Evolutionary conservation across 495 filamentous ascomycete genomes (phyloP).

Genomic region (Aspergillus baeticus): DNA sequence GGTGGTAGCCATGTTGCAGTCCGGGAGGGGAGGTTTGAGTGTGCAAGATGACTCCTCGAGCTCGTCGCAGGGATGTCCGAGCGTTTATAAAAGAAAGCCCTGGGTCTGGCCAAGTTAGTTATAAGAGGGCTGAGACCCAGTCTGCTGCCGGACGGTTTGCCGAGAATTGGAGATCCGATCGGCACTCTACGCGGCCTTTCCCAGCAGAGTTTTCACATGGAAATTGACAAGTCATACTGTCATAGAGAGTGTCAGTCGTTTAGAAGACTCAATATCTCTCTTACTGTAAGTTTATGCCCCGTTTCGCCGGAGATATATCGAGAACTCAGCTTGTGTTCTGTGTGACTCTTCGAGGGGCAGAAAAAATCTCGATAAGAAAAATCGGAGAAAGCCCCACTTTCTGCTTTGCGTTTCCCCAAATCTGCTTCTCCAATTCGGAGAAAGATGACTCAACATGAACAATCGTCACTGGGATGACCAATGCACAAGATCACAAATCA

Average conservation of each 20-base stretch:
- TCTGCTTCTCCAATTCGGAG: not conserved
- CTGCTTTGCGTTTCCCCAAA: no score
- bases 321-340: not conserved
- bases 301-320: not conserved
- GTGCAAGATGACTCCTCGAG: not conserved
- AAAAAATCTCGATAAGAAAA: slow-evolving; percentile 4
- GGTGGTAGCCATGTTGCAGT: no score
- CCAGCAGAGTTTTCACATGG: not conserved
- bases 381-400: not conserved
- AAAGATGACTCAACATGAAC: not conserved
- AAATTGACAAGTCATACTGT: no score
- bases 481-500: no score
- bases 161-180: slow-evolving; percentile 1
- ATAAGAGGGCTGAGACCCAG: not conserved
- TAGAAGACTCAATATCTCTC: no score
- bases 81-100: not conserved
- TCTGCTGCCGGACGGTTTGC: not conserved
- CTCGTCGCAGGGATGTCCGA: not conserved
- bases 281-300: not conserved
- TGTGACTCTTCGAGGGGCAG: not conserved
- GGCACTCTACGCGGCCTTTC: not conserved
- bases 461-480: not conserved
- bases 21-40: not conserved
- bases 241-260: not conserved
- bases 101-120: not conserved